phyloP scores from a whole-genome alignment of 371 early-diverging fungal genomes.

The Rhizopus sp. region DNA sequence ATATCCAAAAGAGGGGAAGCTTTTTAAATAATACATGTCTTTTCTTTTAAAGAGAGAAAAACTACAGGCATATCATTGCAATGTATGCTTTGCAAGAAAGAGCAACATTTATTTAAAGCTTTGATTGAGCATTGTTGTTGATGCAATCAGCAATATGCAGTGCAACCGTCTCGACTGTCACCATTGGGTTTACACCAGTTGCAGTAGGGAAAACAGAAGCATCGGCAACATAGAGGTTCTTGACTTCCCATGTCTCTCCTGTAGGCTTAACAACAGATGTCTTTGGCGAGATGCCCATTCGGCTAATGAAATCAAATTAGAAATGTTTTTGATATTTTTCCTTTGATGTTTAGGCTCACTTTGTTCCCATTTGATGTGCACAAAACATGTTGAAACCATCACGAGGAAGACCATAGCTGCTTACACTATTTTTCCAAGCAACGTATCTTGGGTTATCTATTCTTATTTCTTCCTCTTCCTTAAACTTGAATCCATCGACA shows the following conservation, averaged over 20 bases:
- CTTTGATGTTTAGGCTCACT: slow-evolving; percentile 32
- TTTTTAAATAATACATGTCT: too few relatives aligned
- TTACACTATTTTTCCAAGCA: slow-evolving; percentile 31
- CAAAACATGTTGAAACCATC: slow-evolving; percentile 40
- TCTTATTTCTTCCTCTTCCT: slow-evolving; percentile 31
- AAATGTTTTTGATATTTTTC: background rate
- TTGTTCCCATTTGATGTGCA: slow-evolving; percentile 71
- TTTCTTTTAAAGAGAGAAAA: background rate
- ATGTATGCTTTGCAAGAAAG: background rate
- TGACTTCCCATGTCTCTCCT: slow-evolving; percentile 78
- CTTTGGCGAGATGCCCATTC: slow-evolving; percentile 66
- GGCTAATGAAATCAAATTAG: slow-evolving; percentile 29
- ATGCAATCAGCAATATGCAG: slow-evolving; percentile 38
- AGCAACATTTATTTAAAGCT: slow-evolving; percentile 12
- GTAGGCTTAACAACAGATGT: slow-evolving; percentile 66
- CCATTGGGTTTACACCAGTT: slow-evolving; percentile 80
- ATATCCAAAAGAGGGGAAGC: too few relatives aligned
- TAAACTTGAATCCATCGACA: slow-evolving; percentile 46
- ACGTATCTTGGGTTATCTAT: slow-evolving; percentile 40
- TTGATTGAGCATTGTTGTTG: slow-evolving; percentile 10
- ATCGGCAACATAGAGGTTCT: slow-evolving; percentile 74
- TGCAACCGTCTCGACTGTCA: slow-evolving; percentile 52
- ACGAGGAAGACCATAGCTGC: slow-evolving; percentile 31
- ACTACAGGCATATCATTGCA: too few relatives aligned
- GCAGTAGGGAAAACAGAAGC: slow-evolving; percentile 75